Percentiles rank a stretch among this genome's conserved stretches.
Evolutionary conservation across 2,329 filamentous ascomycete genomes (phyloP).

Genomic region (Fusarium anguioides): DNA sequence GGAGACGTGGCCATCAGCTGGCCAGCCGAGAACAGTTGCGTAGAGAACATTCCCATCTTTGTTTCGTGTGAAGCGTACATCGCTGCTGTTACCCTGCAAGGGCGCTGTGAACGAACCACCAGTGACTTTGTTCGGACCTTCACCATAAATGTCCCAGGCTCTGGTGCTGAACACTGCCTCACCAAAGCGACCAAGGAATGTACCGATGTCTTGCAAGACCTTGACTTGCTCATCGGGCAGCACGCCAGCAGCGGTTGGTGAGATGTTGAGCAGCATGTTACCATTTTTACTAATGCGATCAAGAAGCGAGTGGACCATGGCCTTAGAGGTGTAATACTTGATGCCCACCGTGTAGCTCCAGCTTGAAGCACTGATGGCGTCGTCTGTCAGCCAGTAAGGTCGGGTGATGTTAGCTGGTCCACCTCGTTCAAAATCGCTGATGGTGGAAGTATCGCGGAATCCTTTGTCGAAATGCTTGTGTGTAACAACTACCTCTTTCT

Average conservation of each 20-base stretch:
- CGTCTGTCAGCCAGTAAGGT: conserved; percentile 15
- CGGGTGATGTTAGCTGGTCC: conserved; percentile 11
- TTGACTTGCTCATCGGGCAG: conserved; percentile 7
- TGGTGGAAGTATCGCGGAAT: conserved; percentile 17
- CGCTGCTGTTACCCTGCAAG: conserved; percentile 12
- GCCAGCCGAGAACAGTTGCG: conserved; percentile 13
- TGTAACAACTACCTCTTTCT: conserved; percentile 7
- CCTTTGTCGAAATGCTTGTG: conserved; percentile 20
- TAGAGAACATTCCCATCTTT: conserved; percentile 1
- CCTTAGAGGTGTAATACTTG: conserved; percentile 20
- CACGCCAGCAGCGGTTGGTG: conserved; percentile 1
- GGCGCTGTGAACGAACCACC: conserved; percentile 12
- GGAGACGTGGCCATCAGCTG: neutral
- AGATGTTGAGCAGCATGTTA: conserved; percentile 16
- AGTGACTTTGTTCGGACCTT: conserved; percentile 8
- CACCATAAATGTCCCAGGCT: conserved; percentile 12
- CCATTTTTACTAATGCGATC: conserved; percentile 20
- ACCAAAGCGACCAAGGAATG: conserved; percentile 3
- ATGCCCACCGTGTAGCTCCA: conserved; percentile 19
- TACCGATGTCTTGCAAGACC: conserved; percentile 7
- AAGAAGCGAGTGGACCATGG: conserved; percentile 13
- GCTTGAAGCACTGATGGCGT: conserved; percentile 15
- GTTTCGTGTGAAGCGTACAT: conserved; percentile 16
- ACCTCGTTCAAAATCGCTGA: conserved; percentile 14
- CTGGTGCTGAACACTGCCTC: conserved; percentile 4